Percentiles rank a stretch among this genome's conserved stretches.
Conservation (phyloP, 495 filamentous ascomycete genomes). For the Tuber magnatum region DNA sequence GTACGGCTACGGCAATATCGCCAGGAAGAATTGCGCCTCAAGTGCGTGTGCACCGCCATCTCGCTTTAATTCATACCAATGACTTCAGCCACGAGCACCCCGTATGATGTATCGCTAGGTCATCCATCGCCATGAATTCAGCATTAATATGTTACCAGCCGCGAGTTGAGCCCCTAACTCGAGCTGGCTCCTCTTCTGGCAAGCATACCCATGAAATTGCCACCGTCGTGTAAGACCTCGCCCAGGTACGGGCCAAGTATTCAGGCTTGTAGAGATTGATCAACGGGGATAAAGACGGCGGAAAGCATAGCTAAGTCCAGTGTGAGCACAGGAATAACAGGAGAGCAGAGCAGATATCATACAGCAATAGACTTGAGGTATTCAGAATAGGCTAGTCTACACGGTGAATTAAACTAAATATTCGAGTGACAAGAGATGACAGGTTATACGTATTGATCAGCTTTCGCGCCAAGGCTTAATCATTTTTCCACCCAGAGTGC, state of each 20-base stretch:
- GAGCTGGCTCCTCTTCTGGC: neutral
- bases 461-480: neutral
- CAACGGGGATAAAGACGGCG: neutral
- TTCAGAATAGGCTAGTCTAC: neutral
- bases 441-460: neutral
- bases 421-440: neutral
- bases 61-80: neutral
- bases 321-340: neutral
- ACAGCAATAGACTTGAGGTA: neutral
- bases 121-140: neutral
- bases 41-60: neutral
- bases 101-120: neutral
- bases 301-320: neutral
- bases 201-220: neutral
- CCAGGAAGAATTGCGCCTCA: neutral
- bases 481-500: neutral
- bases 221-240: neutral
- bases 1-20: neutral
- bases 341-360: neutral
- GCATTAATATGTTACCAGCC: neutral
- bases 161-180: neutral
- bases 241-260: neutral
- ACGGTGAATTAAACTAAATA: neutral
- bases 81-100: neutral
- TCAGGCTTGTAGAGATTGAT: neutral